Conservation (phyloP, 805 yeast genomes). For the Pichia sporocuriosa region DNA sequence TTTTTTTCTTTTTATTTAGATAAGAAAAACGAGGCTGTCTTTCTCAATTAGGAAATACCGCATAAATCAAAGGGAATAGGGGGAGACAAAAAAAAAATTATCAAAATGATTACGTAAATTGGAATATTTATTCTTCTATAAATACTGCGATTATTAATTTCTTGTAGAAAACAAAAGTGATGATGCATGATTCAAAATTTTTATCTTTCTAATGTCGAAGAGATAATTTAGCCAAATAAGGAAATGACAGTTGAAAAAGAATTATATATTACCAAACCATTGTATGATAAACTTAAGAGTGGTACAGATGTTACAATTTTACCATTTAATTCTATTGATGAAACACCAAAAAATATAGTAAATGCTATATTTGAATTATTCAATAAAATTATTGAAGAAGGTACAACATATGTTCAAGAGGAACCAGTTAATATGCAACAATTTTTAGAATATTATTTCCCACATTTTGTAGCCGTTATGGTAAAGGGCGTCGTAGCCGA, state of each 20-base stretch:
- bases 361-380: constrained; percentile 43
- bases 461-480: constrained; percentile 57
- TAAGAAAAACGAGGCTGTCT: too few species aligned
- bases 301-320: constrained; percentile 41
- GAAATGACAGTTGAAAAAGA: constrained; percentile 11
- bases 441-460: constrained; percentile 62
- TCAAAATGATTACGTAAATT: too few species aligned
- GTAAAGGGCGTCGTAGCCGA: constrained; percentile 35
- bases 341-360: constrained; percentile 47
- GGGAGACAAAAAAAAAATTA: neutral
- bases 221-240: too few species aligned
- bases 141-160: too few species aligned
- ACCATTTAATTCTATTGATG: constrained; percentile 44
- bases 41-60: neutral
- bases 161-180: too few species aligned
- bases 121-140: too few species aligned
- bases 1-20: too few species aligned
- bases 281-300: constrained; percentile 22
- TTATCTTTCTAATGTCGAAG: too few species aligned
- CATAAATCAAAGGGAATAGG: neutral
- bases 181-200: too few species aligned
- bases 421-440: constrained; percentile 37
- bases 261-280: constrained; percentile 8
- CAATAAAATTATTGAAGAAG: constrained; percentile 62
- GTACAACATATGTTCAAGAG: constrained; percentile 67